These are phyloP conservation scores for Stipa capillata DNA, from an alignment of 176 grass and related monocot genomes.

Conservation along the genomic window DNA sequence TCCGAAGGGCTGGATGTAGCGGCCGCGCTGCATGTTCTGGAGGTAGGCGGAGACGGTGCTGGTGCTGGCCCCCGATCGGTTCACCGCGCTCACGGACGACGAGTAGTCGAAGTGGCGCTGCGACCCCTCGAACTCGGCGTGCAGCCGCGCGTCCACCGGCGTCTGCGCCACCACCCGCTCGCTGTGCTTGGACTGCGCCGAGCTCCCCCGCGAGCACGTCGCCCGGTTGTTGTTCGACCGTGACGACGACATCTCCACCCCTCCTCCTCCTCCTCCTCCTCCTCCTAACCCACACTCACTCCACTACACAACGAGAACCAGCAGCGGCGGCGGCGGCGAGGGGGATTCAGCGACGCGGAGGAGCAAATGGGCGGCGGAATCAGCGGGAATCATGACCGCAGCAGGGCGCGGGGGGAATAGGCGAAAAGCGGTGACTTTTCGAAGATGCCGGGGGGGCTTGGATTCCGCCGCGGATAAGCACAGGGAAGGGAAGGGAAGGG, in stretches of 20 bases:
- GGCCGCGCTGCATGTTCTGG: slow-evolving; percentile 65
- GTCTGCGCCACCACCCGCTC: slow-evolving; percentile 70
- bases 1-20: slow-evolving; percentile 84
- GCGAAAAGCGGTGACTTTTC: not conserved
- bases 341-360: not conserved
- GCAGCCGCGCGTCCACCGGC: slow-evolving; percentile 63
- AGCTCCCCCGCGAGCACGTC: slow-evolving; percentile 65
- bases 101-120: slow-evolving; percentile 67
- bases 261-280: not conserved
- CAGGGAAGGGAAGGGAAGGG: not conserved
- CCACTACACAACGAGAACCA: not conserved
- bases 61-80: slow-evolving; percentile 18
- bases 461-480: slow-evolving; percentile 49
- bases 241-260: slow-evolving; percentile 63
- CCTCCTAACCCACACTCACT: too few species aligned
- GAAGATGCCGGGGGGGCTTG: slow-evolving; percentile 18
- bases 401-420: not conserved
- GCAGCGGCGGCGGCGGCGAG: not conserved
- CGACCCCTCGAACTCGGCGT: slow-evolving; percentile 72
- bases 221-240: slow-evolving; percentile 54
- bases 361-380: slow-evolving; percentile 13
- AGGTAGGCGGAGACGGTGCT: slow-evolving; percentile 70
- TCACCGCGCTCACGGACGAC: slow-evolving; percentile 41
- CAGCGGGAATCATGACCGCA: slow-evolving; percentile 27
- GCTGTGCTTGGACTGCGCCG: slow-evolving; percentile 61